Evolutionary conservation across 805 yeast species (phyloP), one percentile per base, ranked within the genome.

Genomic region (Zygoascus ofunaensis): DNA sequence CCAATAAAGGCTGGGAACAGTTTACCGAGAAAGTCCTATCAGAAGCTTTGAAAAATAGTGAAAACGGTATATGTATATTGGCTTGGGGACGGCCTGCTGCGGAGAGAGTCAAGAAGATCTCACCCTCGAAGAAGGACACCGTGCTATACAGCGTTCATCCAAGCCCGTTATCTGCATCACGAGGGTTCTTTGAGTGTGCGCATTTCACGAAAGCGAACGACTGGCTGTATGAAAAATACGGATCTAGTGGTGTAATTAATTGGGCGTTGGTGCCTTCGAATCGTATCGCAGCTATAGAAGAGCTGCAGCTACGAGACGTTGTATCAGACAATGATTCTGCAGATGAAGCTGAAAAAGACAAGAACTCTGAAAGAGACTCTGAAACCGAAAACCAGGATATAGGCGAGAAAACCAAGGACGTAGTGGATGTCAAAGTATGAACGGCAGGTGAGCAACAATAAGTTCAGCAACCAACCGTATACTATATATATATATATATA

Each of bases 1-100:
- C 96, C 0, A 77, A 79, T 28, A 71, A 71, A 53, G 98, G 98
- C 0, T 92, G 98, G 98, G 97, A 89, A 56, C 68, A 66, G 30
- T 87, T 92, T 60, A 92, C 98, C 0, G 85, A 77, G 55, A 70
- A 76, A 26, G 87, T 80, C 1, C 73, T 92, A 12, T 65, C 70
- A 33, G 77, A 78, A 37, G 68, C 64, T 1, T 68, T 69, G 18
- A 54, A 62, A 12, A 50, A 59, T 5, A 55, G 60, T 34, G 55
- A 60, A 1, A 60, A 69, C n/a, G 87, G 86, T 1, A 68, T 87
- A 21, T 84, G 80, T 2, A 72, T 87, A 17, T 65, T 87, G 70
- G 86, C 92, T 0, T 83, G 92, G 92, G 92, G 92, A 0, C 60
- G 71, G 12, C 86, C 87, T 4, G 92, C 92, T 0, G 79, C 73